phyloP scores from a whole-genome alignment of 768 basidiomycete genomes.

The Lactifluus volemus region DNA sequence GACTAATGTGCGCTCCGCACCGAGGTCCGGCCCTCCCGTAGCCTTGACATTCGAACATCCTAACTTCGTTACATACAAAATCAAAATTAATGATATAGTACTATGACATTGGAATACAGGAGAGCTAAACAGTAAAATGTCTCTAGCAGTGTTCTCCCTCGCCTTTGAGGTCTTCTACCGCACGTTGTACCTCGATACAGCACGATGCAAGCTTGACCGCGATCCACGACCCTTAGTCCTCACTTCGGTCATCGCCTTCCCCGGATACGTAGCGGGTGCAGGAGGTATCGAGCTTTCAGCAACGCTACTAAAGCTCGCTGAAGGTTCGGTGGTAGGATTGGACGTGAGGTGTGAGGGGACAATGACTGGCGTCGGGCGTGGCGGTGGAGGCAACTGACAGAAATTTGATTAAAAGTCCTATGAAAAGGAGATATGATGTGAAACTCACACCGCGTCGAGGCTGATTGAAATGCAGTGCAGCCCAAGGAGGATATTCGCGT shows the following conservation, averaged over 20 bases:
- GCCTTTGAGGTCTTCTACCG: conserved; percentile 42
- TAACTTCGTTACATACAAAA: not conserved
- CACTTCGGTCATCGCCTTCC: conserved; percentile 8
- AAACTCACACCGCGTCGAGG: conserved; percentile 65
- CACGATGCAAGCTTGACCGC: conserved; percentile 57
- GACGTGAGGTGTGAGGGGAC: conserved; percentile 58
- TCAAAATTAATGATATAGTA: not conserved
- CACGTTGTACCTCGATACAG: conserved; percentile 69
- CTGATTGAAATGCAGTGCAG: conserved; percentile 82
- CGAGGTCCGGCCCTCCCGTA: no score
- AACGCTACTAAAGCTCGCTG: no score
- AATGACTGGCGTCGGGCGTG: conserved; percentile 67
- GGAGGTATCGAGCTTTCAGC: not conserved
- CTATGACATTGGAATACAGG: not conserved
- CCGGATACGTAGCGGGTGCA: not conserved
- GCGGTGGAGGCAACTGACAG: conserved; percentile 74
- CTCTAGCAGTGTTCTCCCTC: conserved; percentile 1
- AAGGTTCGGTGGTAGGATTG: conserved; percentile 2
- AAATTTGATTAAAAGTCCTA: not conserved
- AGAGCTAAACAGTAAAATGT: not conserved
- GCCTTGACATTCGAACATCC: not conserved
- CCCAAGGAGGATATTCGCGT: conserved; percentile 82
- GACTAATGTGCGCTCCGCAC: no score
- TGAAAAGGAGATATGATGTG: not conserved
- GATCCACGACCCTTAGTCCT: conserved; percentile 24